phyloP scores from a whole-genome alignment of 768 basidiomycete species.

The Daedaleopsis sinensis region DNA sequence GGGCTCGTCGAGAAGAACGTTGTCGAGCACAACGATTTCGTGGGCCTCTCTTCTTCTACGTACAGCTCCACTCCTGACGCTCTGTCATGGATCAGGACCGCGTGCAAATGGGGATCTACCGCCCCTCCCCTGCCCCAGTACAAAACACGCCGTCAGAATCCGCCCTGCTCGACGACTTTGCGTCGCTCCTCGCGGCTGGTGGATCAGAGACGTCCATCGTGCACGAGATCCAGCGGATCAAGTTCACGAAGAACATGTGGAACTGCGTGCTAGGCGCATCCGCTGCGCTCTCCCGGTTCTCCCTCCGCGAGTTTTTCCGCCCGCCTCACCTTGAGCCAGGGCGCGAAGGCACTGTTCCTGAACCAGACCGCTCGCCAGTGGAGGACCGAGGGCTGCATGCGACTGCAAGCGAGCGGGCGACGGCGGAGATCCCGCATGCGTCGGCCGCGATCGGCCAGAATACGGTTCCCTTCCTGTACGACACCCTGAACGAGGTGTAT shows the following conservation, averaged over 20 bases:
- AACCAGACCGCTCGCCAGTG: conserved; percentile 21
- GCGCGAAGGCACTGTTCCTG: conserved; percentile 31
- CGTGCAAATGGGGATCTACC: conserved; percentile 56
- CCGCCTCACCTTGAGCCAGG: conserved; percentile 42
- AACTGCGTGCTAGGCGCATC: conserved; percentile 59
- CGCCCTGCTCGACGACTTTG: conserved; percentile 47
- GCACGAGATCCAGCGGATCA: conserved; percentile 63
- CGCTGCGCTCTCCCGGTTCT: conserved; percentile 51
- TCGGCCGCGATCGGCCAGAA: conserved; percentile 40
- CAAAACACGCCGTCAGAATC: conserved; percentile 47
- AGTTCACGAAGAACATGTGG: conserved; percentile 69
- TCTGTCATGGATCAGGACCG: conserved; percentile 46
- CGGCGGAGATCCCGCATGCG: conserved; percentile 17
- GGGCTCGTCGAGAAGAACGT: conserved; percentile 50
- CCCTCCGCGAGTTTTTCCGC: conserved; percentile 55
- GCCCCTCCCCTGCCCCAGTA: conserved; percentile 41
- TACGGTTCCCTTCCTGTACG: conserved; percentile 51
- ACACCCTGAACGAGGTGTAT: conserved; percentile 49
- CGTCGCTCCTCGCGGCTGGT: conserved; percentile 46
- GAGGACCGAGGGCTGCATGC: not conserved
- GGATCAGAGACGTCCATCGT: conserved; percentile 51
- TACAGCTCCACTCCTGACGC: no score
- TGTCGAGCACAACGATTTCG: conserved; percentile 56
- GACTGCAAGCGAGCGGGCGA: not conserved
- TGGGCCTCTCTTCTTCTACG: conserved; percentile 33